These are phyloP conservation scores for Furcasterigmium furcatum DNA, from an alignment of 2,329 filamentous ascomycete species.

Conservation along the genomic window DNA sequence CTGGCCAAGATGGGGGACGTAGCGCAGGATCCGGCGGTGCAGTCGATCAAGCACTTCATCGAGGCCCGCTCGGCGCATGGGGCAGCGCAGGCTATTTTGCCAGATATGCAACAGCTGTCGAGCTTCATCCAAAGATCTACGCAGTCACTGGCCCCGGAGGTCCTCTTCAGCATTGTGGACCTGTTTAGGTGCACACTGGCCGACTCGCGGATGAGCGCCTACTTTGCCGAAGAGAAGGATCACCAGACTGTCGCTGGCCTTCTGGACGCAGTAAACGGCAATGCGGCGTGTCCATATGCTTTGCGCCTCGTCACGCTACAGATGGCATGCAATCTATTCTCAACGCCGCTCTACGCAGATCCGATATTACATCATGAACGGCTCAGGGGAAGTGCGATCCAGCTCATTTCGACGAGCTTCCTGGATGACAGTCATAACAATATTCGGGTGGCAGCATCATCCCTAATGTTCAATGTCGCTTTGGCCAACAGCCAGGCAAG, in stretches of 20 bases:
- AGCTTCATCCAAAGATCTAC: slow-evolving; percentile 56
- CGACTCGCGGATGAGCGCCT: slow-evolving; percentile 77
- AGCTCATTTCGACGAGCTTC: slow-evolving; percentile 72
- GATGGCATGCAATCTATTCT: slow-evolving; percentile 81
- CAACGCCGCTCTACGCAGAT: slow-evolving; percentile 65
- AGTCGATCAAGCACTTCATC: slow-evolving; percentile 68
- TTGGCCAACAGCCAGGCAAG: slow-evolving; percentile 66
- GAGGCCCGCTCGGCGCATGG: slow-evolving; percentile 55
- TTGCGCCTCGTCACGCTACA: slow-evolving; percentile 82
- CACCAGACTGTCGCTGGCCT: slow-evolving; percentile 63
- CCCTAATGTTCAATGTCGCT: slow-evolving; percentile 79
- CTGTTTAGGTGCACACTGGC: slow-evolving; percentile 74
- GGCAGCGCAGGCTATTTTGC: slow-evolving; percentile 64
- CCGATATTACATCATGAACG: slow-evolving; percentile 51
- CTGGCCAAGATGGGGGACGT: slow-evolving; percentile 69
- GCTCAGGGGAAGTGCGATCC: slow-evolving; percentile 58
- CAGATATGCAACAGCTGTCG: slow-evolving; percentile 65
- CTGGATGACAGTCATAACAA: slow-evolving; percentile 73
- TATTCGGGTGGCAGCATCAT: slow-evolving; percentile 77
- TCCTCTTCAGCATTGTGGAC: slow-evolving; percentile 81
- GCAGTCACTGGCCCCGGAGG: slow-evolving; percentile 54
- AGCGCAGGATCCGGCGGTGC: slow-evolving; percentile 57
- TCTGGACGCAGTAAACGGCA: slow-evolving; percentile 54
- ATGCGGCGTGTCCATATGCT: slow-evolving; percentile 68
- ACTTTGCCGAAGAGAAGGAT: slow-evolving; percentile 72